Evolutionary conservation across 2,329 filamentous ascomycete genomes (phyloP).

Genomic region (Epichloe scottii): DNA sequence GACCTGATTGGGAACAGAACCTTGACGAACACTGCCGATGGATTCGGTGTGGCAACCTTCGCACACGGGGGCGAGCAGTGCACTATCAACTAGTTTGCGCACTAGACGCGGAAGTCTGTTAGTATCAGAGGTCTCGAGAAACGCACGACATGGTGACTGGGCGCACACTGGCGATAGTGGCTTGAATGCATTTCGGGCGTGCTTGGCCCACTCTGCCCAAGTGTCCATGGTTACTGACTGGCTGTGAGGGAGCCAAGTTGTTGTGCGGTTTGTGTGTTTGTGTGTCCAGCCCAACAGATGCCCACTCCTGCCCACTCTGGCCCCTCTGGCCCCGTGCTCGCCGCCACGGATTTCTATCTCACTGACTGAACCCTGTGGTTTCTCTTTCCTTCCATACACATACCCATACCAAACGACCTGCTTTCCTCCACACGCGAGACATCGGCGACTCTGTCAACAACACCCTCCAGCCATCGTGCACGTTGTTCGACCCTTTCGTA

Average conservation of each 20-base stretch:
- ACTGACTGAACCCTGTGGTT: slow-evolving; percentile 3
- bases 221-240: background rate
- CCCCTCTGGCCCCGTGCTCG: slow-evolving; percentile 1
- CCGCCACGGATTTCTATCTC: slow-evolving; percentile 1
- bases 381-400: slow-evolving; percentile 7
- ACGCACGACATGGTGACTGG: too few relatives aligned
- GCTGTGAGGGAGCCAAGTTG: background rate
- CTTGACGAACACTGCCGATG: background rate
- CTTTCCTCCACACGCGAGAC: slow-evolving; percentile 1
- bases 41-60: background rate
- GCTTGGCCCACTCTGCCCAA: background rate
- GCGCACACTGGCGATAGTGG: background rate
- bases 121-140: background rate
- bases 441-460: background rate
- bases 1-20: too few relatives aligned
- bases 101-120: background rate
- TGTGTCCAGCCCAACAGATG: background rate
- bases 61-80: background rate
- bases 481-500: background rate
- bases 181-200: background rate
- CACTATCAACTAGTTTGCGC: background rate
- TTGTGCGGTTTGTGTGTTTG: background rate
- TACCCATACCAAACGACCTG: slow-evolving; percentile 1
- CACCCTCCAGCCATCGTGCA: slow-evolving; percentile 1
- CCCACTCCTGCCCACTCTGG: background rate